Evolutionary conservation across 192 early-diverging fungal genomes (phyloP).

Genomic region (Backusella tuberculispora): DNA sequence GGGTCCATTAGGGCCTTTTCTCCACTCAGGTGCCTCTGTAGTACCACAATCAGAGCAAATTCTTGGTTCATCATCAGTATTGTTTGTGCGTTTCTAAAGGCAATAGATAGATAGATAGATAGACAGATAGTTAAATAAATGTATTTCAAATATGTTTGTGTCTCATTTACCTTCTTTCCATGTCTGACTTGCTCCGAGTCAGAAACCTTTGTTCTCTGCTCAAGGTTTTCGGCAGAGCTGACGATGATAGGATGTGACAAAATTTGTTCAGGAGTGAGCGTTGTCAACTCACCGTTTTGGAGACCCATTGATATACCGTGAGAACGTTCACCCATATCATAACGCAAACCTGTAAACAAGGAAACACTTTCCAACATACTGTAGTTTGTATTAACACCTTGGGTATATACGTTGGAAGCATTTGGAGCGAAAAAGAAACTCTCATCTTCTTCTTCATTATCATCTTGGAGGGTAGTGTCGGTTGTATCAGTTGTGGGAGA

Average conservation of each 20-base stretch:
- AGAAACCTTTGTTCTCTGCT: conserved; percentile 1
- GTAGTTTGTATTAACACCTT: conserved; percentile 28
- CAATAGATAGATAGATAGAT: neutral
- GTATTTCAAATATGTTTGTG: neutral
- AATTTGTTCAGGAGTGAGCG: neutral
- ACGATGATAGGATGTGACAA: conserved; percentile 4
- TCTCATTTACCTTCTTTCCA: conserved; percentile 24
- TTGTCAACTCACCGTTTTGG: conserved; percentile 20
- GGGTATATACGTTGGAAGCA: conserved; percentile 31
- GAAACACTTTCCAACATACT: conserved; percentile 24
- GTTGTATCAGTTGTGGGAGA: neutral
- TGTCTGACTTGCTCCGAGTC: conserved; percentile 3
- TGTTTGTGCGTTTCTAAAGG: neutral
- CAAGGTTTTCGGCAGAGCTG: conserved; percentile 7
- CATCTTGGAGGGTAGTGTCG: neutral
- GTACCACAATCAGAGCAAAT: conserved; percentile 49
- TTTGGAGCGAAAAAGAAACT: conserved; percentile 21
- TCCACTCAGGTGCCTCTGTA: conserved; percentile 57
- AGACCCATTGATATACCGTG: conserved; percentile 34
- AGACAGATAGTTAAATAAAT: neutral
- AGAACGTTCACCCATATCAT: conserved; percentile 33
- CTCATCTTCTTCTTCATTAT: conserved; percentile 12
- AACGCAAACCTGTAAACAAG: conserved; percentile 35
- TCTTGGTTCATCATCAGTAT: neutral
- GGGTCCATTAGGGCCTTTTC: conserved; percentile 57